Evolutionary conservation across 495 filamentous ascomycete species (phyloP), one percentile per base, ranked within the genome.

Genomic region (Lophium mytilinum): DNA sequence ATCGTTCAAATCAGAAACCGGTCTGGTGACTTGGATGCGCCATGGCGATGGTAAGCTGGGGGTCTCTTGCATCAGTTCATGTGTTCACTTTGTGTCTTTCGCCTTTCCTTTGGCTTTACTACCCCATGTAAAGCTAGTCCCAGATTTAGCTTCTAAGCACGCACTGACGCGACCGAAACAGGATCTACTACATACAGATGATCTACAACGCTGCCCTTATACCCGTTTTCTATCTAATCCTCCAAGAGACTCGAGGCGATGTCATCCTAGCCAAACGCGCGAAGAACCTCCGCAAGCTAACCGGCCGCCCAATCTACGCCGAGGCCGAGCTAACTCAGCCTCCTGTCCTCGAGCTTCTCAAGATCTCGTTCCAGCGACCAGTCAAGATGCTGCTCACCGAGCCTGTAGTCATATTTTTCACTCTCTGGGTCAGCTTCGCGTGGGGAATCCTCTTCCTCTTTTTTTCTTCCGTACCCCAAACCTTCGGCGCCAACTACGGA

Each of bases 241-340:
- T 57, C 8, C 37, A 50, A 19, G 55, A 57, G 18, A 57, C 55
- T 10, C 45, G 55, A 4, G 55, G 54, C 70, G 71, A 56, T 54
- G 68, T 37, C 10, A 11, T 47, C 18, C 45, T 52, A 17, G 48
- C 3, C 17, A 46, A 35, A 41, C 45, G 55, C 11, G 52, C 42
- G n/a, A 45, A 43, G 21, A 43, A 4, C 46, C 56, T 57, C 15
- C 57, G 46, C 15, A 40, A 35, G 30, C 9, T 3, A 7, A 73
- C 68, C 33, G 72, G 73, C 1, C 66, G 66, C 1, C 64, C 67
- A 0, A 63, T 75, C 33, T 76, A 73, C 53, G 72, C 73, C 0
- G 58, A 65, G 6, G 58, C 65, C 1, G 73, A 76, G 35, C 30
- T 57, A 12, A 14, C 3, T 9, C 19, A 49, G 9, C 12, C 17